phyloP scores from a whole-genome alignment of 768 basidiomycete species.

The Kondoa malvinella region DNA sequence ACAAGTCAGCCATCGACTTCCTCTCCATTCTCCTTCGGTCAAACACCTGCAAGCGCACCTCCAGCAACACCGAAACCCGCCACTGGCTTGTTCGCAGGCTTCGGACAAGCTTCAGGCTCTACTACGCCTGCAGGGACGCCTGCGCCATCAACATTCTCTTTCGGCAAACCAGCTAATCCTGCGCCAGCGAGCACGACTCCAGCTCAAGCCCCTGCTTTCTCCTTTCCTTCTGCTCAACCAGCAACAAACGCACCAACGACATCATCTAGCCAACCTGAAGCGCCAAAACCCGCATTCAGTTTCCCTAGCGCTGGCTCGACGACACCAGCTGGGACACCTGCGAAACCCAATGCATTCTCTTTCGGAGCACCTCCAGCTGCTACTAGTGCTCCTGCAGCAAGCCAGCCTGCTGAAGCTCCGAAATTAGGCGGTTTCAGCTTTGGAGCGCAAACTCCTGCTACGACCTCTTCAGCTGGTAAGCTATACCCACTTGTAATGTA shows the following conservation, averaged over 20 bases:
- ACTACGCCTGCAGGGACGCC: slow-evolving; percentile 1
- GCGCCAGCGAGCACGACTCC: background rate
- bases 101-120: background rate
- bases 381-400: background rate
- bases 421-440: slow-evolving; percentile 1
- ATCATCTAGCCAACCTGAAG: background rate
- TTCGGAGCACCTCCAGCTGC: slow-evolving; percentile 12
- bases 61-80: slow-evolving; percentile 9
- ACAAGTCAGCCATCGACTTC: too few species aligned
- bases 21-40: too few species aligned
- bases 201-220: background rate
- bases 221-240: too few species aligned
- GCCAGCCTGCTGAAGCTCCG: slow-evolving; percentile 6
- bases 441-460: background rate
- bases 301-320: background rate
- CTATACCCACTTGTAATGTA: slow-evolving; percentile 1
- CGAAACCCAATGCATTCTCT: background rate
- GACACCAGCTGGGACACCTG: background rate
- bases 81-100: background rate
- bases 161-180: slow-evolving; percentile 10
- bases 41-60: too few species aligned
- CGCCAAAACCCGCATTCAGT: background rate
- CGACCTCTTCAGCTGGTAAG: slow-evolving; percentile 1
- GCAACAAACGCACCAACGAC: slow-evolving; percentile 1
- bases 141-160: slow-evolving; percentile 11